phyloP scores from a whole-genome alignment of 2,329 filamentous ascomycete genomes.

The Colletotrichum trifolii region DNA sequence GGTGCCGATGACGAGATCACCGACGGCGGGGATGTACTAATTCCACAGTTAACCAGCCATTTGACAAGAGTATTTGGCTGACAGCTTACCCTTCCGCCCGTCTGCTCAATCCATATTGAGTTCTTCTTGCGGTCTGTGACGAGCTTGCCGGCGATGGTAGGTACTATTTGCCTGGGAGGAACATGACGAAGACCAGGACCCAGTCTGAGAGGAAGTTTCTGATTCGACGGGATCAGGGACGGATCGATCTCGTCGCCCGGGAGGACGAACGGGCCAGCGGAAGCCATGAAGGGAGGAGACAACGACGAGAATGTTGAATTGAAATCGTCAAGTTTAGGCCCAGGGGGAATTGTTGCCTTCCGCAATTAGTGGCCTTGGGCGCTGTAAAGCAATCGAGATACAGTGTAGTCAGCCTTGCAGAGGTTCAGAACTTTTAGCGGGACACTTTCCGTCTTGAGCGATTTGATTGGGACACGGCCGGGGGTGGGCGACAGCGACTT shows the following conservation, averaged over 20 bases:
- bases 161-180: constrained; percentile 77
- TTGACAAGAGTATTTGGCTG: neutral
- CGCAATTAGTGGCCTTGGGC: neutral
- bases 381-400: neutral
- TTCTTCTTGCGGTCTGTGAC: constrained; percentile 78
- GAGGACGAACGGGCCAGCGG: constrained; percentile 74
- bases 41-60: constrained; percentile 42
- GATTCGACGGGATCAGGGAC: constrained; percentile 73
- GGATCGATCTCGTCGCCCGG: constrained; percentile 82
- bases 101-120: constrained; percentile 80
- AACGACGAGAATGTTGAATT: constrained; percentile 20
- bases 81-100: constrained; percentile 71
- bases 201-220: constrained; percentile 78
- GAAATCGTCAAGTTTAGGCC: neutral
- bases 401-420: constrained; percentile 33
- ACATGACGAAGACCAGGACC: constrained; percentile 87
- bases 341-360: constrained; percentile 2
- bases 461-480: constrained; percentile 31
- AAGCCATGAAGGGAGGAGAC: constrained; percentile 59
- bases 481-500: constrained; percentile 20
- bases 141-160: constrained; percentile 75
- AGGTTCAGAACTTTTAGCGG: constrained; percentile 39
- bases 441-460: constrained; percentile 21
- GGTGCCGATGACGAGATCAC: constrained; percentile 90
- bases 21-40: constrained; percentile 81